Evolutionary conservation across 495 filamentous ascomycete species (phyloP), one percentile per base, ranked within the genome.

Genomic region (Penicillium pulvis): DNA sequence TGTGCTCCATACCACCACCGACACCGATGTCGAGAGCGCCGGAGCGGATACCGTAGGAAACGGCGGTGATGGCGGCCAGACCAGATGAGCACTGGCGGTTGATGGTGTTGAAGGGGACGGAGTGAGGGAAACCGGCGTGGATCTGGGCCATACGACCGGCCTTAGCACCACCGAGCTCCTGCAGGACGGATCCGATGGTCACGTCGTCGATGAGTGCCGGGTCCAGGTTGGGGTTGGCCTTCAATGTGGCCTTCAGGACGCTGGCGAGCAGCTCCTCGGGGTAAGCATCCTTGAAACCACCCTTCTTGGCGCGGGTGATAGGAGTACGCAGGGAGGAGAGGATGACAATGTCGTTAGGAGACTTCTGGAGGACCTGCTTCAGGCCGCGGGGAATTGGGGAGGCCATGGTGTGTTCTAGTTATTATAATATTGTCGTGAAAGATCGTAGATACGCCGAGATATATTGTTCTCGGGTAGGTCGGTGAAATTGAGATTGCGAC

Each of bases 1-100:
- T 96, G 69, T 85, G 90, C 80, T 97, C 92, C 88, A 93, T 95
- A 17, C 92, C 92, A 20, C 88, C 93, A 36, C 87, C 92, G 52
- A 97, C 84, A 59, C 92, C 92, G n/a, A 90, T 76, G 63, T 86
- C 81, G 55, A 94, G 87, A 58, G 84, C 83, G 1, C 85, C 90
- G 0, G 84, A 78, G 36, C 83, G 81, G 61, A 96, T 94, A 46
- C 86, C 80, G 24, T 88, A 83, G 2, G 88, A 86, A 1, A 94
- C 77, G 31, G 73, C 74, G 4, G 89, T 87, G 58, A 97, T 88
- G 39, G 86, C 83, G 61, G 88, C 85, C 39, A 96, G 79, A 10
- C 87, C 87, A 6, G 87, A 91, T 11, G 87, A 83, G 72, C 93
- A 97, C 35, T 93, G 91, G 26, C 93, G 81, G 75, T 97, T 97